A percentile compares a stretch with the other conserved stretches of the same genome.
Evolutionary conservation across 108 stramenopile genomes (phyloP).

Genomic region (Licmophora abbreviata): DNA sequence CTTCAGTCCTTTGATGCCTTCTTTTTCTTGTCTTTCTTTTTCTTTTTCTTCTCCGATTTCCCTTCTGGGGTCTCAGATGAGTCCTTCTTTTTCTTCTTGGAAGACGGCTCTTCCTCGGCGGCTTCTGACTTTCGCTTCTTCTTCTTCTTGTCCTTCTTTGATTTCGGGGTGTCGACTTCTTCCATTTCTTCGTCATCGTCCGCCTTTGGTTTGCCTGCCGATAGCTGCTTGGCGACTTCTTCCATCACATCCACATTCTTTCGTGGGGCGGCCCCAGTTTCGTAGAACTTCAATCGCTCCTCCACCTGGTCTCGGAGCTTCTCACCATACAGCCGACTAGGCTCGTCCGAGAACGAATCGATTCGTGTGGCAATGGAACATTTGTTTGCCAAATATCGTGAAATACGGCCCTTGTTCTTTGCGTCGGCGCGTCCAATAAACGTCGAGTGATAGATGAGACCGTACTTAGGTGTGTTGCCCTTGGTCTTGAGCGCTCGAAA

Average conservation of each 20-base stretch:
- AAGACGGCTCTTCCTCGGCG: background rate
- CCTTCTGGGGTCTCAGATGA: constrained; percentile 10
- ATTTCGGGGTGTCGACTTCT: constrained; percentile 23
- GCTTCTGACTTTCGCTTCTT: background rate
- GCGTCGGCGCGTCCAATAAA: constrained; percentile 98
- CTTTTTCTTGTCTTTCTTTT: constrained; percentile 2
- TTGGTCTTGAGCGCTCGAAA: constrained; percentile 99
- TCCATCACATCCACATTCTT: constrained; percentile 98
- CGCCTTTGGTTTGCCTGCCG: constrained; percentile 28
- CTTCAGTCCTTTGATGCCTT: constrained; percentile 4
- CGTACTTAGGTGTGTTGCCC: constrained; percentile 99
- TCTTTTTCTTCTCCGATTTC: constrained; percentile 23
- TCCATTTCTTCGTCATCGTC: constrained; percentile 25
- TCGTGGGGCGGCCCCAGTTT: constrained; percentile 95
- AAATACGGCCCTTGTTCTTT: constrained; percentile 99
- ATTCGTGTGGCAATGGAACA: constrained; percentile 98
- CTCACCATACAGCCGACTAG: constrained; percentile 90
- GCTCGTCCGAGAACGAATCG: constrained; percentile 95
- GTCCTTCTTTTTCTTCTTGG: constrained; percentile 47
- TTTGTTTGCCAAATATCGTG: constrained; percentile 98
- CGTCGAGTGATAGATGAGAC: constrained; percentile 99
- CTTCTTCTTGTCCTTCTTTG: constrained; percentile 26
- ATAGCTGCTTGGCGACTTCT: constrained; percentile 80
- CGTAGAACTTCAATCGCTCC: constrained; percentile 97
- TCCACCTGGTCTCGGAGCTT: constrained; percentile 98